phyloP scores from a whole-genome alignment of 2,329 filamentous ascomycete species.

The Dothistroma septosporum region DNA sequence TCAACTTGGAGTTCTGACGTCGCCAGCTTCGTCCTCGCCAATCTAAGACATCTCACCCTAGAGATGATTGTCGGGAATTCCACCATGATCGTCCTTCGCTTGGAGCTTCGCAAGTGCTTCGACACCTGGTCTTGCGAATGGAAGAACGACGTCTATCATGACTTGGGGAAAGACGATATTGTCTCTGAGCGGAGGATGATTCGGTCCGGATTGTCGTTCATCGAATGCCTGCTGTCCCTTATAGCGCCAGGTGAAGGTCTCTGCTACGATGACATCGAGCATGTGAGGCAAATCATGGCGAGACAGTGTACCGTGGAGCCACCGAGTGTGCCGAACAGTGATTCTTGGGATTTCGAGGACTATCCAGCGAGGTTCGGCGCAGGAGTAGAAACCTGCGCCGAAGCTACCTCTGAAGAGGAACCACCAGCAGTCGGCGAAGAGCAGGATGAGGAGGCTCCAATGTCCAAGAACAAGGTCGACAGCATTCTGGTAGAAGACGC shows the following conservation, averaged over 20 bases:
- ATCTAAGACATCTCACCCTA: not conserved
- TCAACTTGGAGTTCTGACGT: not conserved
- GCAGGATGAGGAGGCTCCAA: not conserved
- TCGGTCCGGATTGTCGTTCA: not conserved
- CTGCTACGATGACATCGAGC: not conserved
- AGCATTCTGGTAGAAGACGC: not conserved
- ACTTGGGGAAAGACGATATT: not conserved
- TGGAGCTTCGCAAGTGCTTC: not conserved
- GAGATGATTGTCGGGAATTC: not conserved
- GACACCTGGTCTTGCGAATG: not conserved
- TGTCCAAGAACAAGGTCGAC: not conserved
- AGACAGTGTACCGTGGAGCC: slow-evolving; percentile 2
- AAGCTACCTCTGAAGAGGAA: not conserved
- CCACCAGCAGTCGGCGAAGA: no score
- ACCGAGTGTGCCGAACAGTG: not conserved
- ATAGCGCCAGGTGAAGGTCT: not conserved
- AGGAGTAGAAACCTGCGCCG: not conserved
- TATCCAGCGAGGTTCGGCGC: not conserved
- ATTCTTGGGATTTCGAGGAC: not conserved
- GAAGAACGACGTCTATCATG: not conserved
- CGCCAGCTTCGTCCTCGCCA: not conserved
- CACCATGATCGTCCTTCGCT: not conserved
- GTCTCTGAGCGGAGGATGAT: slow-evolving; percentile 1
- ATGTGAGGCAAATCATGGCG: not conserved
- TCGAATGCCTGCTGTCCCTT: not conserved